These are phyloP conservation scores for Sugiyamaella valdiviana DNA, from an alignment of 805 yeast species.

Conservation along the genomic window DNA sequence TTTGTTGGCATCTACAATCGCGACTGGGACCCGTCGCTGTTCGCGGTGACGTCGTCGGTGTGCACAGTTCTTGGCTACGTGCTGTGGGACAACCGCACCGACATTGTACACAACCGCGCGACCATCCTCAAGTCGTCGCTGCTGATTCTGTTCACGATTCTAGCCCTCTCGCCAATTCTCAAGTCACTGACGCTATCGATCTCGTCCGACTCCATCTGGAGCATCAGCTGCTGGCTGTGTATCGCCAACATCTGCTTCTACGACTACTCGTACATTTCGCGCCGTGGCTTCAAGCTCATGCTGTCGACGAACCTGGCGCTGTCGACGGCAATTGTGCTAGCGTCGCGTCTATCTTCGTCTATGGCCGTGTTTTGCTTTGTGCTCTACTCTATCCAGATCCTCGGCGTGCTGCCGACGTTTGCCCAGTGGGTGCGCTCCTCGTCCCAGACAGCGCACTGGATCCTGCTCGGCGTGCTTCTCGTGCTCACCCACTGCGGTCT, in stretches of 20 bases:
- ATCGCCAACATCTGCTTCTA: constrained; percentile 59
- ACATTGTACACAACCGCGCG: constrained; percentile 4
- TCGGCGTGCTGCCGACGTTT: constrained; percentile 67
- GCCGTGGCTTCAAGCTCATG: constrained; percentile 37
- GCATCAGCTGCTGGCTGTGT: constrained; percentile 73
- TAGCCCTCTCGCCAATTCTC: constrained; percentile 82
- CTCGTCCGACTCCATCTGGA: constrained; percentile 93
- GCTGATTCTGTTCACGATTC: constrained; percentile 60
- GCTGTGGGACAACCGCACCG: constrained; percentile 22
- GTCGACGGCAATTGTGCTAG: constrained; percentile 80
- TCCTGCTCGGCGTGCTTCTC: constrained; percentile 22
- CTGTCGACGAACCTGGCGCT: constrained; percentile 77
- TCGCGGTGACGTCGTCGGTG: constrained; percentile 26
- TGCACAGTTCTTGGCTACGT: constrained; percentile 27
- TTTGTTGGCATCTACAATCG: constrained; percentile 48
- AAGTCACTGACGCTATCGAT: constrained; percentile 84
- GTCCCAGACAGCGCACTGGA: constrained; percentile 24
- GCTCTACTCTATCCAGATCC: constrained; percentile 61
- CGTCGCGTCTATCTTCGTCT: constrained; percentile 75
- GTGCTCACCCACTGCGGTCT: constrained; percentile 26
- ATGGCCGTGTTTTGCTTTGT: constrained; percentile 78
- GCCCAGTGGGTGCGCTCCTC: constrained; percentile 51
- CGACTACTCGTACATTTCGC: constrained; percentile 56
- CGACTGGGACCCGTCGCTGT: constrained; percentile 27
- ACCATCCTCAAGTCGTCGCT: constrained; percentile 55